phyloP scores from a whole-genome alignment of 805 yeast genomes.

The Schizosaccharomyces japonicus region DNA sequence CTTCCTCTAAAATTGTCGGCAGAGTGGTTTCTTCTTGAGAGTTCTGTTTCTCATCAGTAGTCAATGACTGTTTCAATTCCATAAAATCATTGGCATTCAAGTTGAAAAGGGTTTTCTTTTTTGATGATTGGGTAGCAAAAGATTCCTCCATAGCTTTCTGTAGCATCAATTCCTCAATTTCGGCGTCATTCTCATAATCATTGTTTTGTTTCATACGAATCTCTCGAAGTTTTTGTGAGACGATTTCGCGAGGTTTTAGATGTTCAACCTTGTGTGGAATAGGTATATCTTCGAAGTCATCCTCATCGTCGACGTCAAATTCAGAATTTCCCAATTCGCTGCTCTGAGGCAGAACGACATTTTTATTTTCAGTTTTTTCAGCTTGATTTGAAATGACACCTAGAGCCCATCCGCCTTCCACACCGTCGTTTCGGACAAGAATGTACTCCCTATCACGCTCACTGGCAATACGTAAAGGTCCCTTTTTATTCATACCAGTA shows the following conservation, averaged over 20 bases:
- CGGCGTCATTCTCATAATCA: background rate
- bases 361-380: background rate
- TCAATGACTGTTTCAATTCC: too few species aligned
- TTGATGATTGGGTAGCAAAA: too few species aligned
- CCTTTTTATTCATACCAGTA: constrained; percentile 43
- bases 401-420: constrained; percentile 5
- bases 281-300: constrained; percentile 54
- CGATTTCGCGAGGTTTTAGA: background rate
- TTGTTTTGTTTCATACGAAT: background rate
- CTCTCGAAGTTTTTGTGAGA: background rate
- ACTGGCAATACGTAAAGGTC: constrained; percentile 47
- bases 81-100: too few species aligned
- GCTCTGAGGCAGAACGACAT: too few species aligned
- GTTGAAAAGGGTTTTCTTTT: too few species aligned
- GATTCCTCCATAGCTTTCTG: constrained; percentile 8
- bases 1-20: too few species aligned
- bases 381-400: background rate
- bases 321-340: constrained; percentile 7
- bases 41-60: too few species aligned
- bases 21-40: too few species aligned
- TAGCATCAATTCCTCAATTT: background rate
- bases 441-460: constrained; percentile 57
- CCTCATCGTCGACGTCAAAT: constrained; percentile 22
- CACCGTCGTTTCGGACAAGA: constrained; percentile 39
- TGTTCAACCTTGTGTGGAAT: constrained; percentile 9